Conservation (phyloP, 331 rosid genomes). For the Ulmus americana region DNA sequence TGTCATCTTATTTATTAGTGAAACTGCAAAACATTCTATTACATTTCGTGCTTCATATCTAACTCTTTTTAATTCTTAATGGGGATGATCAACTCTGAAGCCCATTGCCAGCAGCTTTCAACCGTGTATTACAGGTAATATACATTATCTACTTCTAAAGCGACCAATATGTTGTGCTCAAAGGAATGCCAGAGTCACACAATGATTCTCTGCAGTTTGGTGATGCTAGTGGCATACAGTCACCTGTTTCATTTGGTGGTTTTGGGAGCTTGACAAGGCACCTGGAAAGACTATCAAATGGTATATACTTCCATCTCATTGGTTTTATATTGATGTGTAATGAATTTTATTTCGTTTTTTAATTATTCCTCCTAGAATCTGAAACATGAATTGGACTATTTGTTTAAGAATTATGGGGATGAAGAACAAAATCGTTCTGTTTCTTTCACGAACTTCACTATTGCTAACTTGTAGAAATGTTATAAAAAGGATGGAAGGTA, state of each 20-base stretch:
- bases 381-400: neutral
- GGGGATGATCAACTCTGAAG: conserved; percentile 40
- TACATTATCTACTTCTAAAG: conserved; percentile 25
- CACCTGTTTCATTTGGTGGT: conserved; percentile 97
- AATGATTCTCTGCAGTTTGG: conserved; percentile 69
- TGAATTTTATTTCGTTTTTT: neutral
- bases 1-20: neutral
- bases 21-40: neutral
- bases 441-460: conserved; percentile 1
- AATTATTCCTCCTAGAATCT: neutral
- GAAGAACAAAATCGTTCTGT: neutral
- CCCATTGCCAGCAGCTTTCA: conserved; percentile 78
- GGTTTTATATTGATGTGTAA: neutral
- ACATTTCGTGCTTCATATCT: conserved; percentile 6
- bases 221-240: conserved; percentile 97
- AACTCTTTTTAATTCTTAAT: conserved; percentile 23
- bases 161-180: conserved; percentile 24
- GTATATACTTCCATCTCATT: conserved; percentile 25
- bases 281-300: conserved; percentile 70
- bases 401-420: neutral
- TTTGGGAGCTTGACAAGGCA: conserved; percentile 96
- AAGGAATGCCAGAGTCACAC: conserved; percentile 21
- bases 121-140: conserved; percentile 77
- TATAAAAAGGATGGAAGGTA: conserved; percentile 6
- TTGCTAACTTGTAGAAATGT: conserved; percentile 15